Base-by-base conservation (phyloP, 2,329 filamentous ascomycete genomes). In the Ceratocystis papillata region DNA sequence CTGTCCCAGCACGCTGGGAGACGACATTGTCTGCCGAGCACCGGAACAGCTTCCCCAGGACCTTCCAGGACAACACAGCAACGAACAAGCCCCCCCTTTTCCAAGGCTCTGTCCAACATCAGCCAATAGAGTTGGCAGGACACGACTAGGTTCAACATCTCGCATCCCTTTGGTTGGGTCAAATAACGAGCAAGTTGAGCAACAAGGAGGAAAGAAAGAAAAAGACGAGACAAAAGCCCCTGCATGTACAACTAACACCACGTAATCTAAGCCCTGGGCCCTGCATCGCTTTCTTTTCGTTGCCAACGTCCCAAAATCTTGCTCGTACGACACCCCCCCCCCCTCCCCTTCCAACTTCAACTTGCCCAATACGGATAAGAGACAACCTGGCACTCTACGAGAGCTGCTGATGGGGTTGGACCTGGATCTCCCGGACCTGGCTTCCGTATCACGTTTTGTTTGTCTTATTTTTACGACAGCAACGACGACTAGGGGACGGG, bases 381-480 rank as follows among this genome's bases (percentile, higher is more conserved):
- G 10, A 30, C 30, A 8, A 17, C 22, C 17, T 30, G 8, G 7
- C 25, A 33, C 22, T 28, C 7, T 28, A 6, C 53, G 1, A 28
- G 53, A 28, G 53, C 46, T 20, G 46, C 22, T 20, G n/a, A n/a
- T 50, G 25, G 22, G 53, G 25, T 2, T 57, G 10, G 53, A 15
- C 8, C 25, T 57, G 25, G 25, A 30, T 57, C 22, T 57, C 5
- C 53, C 53, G 53, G 53, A 7, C 22, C 53, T 57, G 53, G 25
- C 53, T 57, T 57, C 53, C 53, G 53, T 57, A n/a, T 25, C 20
- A 20, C 46, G 46, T 48, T 48, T n/a, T 48, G 46, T 48, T n/a
- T 20, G 17, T n/a, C 20, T 48, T 48, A 15, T 48, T 20, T 48
- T 48, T 15, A 48, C 46, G 20, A 20, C 20, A n/a, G 20, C 46